These are phyloP conservation scores for Inonotus hispidus DNA, from an alignment of 1,284 basidiomycete genomes.

Conservation along the genomic window DNA sequence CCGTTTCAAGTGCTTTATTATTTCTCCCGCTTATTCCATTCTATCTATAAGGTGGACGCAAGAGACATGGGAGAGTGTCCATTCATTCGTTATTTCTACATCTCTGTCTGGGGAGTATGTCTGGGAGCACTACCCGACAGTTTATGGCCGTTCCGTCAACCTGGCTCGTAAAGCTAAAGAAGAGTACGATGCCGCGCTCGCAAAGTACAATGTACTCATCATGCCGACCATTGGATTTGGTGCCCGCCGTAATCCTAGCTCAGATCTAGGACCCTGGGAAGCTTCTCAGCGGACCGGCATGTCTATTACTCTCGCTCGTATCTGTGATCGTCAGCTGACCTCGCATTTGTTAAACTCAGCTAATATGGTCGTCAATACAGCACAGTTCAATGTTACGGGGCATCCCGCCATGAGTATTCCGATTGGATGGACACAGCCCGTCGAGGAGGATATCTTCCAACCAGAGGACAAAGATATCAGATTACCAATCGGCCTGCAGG, in stretches of 20 bases:
- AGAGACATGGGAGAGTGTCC: conserved; percentile 34
- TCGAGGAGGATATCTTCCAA: background rate
- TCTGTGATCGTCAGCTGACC: background rate
- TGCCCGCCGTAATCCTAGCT: background rate
- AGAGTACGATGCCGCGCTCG: conserved; percentile 35
- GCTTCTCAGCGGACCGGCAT: background rate
- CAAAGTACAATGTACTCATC: conserved; percentile 37
- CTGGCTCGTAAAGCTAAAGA: conserved; percentile 36
- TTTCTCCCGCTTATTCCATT: background rate
- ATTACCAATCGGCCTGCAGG: background rate
- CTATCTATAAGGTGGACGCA: conserved; percentile 28
- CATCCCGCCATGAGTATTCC: conserved; percentile 6
- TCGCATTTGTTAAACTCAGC: background rate
- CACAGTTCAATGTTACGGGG: conserved; percentile 3
- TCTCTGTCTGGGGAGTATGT: conserved; percentile 24
- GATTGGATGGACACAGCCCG: background rate
- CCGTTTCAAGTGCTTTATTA: background rate
- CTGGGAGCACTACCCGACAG: conserved; percentile 28
- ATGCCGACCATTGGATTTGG: conserved; percentile 38
- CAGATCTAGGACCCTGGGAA: background rate
- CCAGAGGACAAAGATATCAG: background rate
- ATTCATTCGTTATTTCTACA: conserved; percentile 17
- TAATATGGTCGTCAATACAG: background rate
- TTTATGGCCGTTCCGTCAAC: conserved; percentile 35
- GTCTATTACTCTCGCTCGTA: background rate